These are phyloP conservation scores for Pyrrhoderma lamaoense DNA, from an alignment of 1,284 basidiomycete species.

Conservation along the genomic window DNA sequence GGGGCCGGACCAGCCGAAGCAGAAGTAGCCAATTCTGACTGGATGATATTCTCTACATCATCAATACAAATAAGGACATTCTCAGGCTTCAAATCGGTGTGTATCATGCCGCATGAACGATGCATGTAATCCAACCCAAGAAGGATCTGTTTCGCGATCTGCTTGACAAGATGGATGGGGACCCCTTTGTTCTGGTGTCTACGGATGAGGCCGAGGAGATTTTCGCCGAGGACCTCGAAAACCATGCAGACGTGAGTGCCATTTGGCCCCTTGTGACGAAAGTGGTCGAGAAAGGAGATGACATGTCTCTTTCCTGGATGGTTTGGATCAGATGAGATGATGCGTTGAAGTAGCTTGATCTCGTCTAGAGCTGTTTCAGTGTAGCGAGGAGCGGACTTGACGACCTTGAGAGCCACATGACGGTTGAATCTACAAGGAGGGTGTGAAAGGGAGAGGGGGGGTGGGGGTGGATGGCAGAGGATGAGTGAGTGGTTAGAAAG, in stretches of 20 bases:
- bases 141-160: conserved; percentile 95
- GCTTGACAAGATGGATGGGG: conserved; percentile 88
- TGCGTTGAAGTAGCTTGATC: conserved; percentile 94
- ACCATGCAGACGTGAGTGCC: conserved; percentile 99
- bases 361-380: conserved; percentile 98
- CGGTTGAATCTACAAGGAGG: conserved; percentile 65
- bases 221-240: conserved; percentile 97
- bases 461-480: conserved; percentile 7
- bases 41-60: conserved; percentile 92
- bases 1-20: conserved; percentile 45
- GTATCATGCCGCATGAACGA: conserved; percentile 91
- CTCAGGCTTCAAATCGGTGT: conserved; percentile 95
- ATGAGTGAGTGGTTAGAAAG: not conserved
- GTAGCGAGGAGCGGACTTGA: conserved; percentile 95
- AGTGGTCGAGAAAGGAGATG: conserved; percentile 95
- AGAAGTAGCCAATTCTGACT: conserved; percentile 69
- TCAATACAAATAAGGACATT: conserved; percentile 98
- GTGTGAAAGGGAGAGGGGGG: conserved; percentile 6
- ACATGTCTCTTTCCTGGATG: conserved; percentile 79
- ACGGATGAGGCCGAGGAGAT: conserved; percentile 96
- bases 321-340: conserved; percentile 81
- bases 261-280: conserved; percentile 93
- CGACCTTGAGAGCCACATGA: conserved; percentile 98
- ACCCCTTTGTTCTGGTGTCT: conserved; percentile 93
- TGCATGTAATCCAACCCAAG: conserved; percentile 98